phyloP scores from a whole-genome alignment of 768 basidiomycete genomes.

The Astraeus odoratus region DNA sequence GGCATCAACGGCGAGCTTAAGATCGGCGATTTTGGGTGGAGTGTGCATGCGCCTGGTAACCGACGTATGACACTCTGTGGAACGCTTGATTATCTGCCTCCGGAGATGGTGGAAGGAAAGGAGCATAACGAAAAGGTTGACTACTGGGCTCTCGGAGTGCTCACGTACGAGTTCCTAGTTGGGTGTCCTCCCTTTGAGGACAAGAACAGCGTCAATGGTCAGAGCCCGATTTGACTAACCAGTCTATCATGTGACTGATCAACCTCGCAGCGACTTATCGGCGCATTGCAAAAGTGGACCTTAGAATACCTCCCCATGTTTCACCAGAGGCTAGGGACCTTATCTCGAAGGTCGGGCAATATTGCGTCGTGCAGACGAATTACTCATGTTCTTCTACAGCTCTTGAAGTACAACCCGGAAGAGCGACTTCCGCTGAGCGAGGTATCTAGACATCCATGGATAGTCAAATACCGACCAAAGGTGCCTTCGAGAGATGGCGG shows the following conservation, averaged over 20 bases:
- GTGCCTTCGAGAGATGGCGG: slow-evolving; percentile 25
- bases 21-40: slow-evolving; percentile 99
- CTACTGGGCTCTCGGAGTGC: slow-evolving; percentile 94
- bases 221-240: slow-evolving; percentile 15
- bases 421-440: slow-evolving; percentile 68
- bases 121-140: slow-evolving; percentile 91
- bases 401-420: slow-evolving; percentile 77
- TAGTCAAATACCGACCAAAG: slow-evolving; percentile 60
- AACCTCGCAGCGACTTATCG: slow-evolving; percentile 69
- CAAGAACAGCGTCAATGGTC: slow-evolving; percentile 66
- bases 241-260: slow-evolving; percentile 6
- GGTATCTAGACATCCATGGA: slow-evolving; percentile 83
- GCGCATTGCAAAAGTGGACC: slow-evolving; percentile 83
- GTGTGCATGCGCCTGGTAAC: slow-evolving; percentile 91
- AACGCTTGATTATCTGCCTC: slow-evolving; percentile 93
- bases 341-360: slow-evolving; percentile 32
- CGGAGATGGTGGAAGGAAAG: slow-evolving; percentile 95
- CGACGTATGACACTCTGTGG: slow-evolving; percentile 89
- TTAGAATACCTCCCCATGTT: slow-evolving; percentile 39
- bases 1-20: slow-evolving; percentile 96
- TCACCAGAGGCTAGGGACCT: slow-evolving; percentile 40
- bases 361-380: background rate
- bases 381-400: slow-evolving; percentile 36
- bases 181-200: slow-evolving; percentile 88
- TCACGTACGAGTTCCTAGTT: slow-evolving; percentile 90